A percentile compares a stretch with the other conserved stretches of the same genome.
Conservation (phyloP, 257 asterid species). For the Solanum dulcamara region DNA sequence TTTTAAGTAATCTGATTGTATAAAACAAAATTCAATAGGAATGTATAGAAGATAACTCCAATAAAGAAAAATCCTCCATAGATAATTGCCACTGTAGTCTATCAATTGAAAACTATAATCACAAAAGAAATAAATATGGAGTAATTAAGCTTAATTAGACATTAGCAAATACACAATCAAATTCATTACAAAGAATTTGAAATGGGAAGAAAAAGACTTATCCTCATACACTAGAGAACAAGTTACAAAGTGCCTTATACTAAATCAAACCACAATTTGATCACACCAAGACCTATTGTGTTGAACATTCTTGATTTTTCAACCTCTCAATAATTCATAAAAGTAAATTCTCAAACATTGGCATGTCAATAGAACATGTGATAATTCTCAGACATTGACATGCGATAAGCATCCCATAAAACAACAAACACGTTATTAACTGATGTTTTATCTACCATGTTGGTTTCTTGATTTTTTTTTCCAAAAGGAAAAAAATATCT, state of each 20-base stretch:
- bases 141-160: background rate
- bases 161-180: background rate
- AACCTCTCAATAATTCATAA: conserved; percentile 20
- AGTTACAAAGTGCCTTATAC: background rate
- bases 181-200: background rate
- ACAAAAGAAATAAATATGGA: background rate
- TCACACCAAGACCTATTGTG: background rate
- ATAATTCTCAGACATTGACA: background rate
- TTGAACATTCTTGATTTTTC: background rate
- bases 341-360: conserved; percentile 31
- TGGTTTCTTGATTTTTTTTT: no score
- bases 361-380: no score
- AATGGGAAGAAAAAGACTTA: background rate
- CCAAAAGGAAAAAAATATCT: no score
- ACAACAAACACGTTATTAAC: background rate
- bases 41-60: background rate
- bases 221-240: background rate
- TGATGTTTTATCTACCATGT: no score
- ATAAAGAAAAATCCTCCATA: background rate
- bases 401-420: background rate
- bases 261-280: background rate
- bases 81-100: background rate
- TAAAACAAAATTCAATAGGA: background rate
- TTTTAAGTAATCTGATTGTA: background rate
- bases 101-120: background rate